Conservation (phyloP, 352 stramenopile genomes). For the Phytophthora ramorum region DNA sequence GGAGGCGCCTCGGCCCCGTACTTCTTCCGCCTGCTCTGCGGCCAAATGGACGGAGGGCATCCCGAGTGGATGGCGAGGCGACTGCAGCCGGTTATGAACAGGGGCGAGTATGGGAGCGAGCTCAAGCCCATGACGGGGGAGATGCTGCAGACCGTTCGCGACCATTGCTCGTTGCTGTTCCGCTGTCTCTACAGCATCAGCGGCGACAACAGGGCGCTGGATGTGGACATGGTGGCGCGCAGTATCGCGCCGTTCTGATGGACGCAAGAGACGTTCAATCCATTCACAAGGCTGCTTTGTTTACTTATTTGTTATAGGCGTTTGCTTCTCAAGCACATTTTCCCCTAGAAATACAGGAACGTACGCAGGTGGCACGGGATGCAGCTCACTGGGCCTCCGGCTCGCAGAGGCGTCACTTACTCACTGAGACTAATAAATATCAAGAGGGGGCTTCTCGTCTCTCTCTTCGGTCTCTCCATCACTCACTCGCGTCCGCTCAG, state of each 20-base stretch:
- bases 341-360: constrained; percentile 41
- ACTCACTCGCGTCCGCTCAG: constrained; percentile 33
- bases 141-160: constrained; percentile 28
- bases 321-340: constrained; percentile 36
- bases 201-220: constrained; percentile 25
- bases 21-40: constrained; percentile 21
- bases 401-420: constrained; percentile 25
- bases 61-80: constrained; percentile 20
- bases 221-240: constrained; percentile 1
- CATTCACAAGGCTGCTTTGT: constrained; percentile 21
- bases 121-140: constrained; percentile 33
- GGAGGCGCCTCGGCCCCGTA: constrained; percentile 5
- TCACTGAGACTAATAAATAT: constrained; percentile 47
- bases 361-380: constrained; percentile 34
- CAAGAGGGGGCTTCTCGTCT: constrained; percentile 39
- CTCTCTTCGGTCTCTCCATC: constrained; percentile 23
- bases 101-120: background rate
- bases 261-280: background rate
- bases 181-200: constrained; percentile 40
- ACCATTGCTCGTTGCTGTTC: constrained; percentile 38
- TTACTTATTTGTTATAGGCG: constrained; percentile 31
- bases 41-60: constrained; percentile 29
- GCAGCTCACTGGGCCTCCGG: constrained; percentile 35
- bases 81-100: constrained; percentile 8
- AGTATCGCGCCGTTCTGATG: constrained; percentile 15